phyloP scores from a whole-genome alignment of 768 basidiomycete species.

The Lentinula guzmanii region DNA sequence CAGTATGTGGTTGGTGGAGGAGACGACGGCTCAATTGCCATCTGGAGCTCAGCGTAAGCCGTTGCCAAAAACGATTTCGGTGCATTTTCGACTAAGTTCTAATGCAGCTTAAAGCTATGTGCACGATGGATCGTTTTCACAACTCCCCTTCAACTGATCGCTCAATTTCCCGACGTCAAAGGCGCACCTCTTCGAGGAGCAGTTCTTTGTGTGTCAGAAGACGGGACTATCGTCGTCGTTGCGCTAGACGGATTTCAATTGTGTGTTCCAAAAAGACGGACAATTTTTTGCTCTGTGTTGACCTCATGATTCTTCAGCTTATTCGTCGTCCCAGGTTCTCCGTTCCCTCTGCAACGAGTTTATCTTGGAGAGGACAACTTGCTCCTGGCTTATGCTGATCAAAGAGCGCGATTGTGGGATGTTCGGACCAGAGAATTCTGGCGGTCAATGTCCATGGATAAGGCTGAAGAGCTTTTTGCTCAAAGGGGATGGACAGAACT shows the following conservation, averaged over 20 bases:
- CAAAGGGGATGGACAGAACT: conserved; percentile 72
- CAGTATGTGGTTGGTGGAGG: conserved; percentile 66
- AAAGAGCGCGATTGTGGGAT: conserved; percentile 84
- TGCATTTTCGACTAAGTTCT: background rate
- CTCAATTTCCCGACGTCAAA: conserved; percentile 47
- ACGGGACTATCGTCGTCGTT: conserved; percentile 83
- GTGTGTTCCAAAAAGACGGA: conserved; percentile 37
- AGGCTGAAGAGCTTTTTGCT: conserved; percentile 66
- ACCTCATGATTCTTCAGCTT: conserved; percentile 37
- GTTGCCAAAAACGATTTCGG: background rate
- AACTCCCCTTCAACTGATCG: conserved; percentile 52
- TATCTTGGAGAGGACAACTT: conserved; percentile 67
- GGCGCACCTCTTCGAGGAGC: conserved; percentile 60
- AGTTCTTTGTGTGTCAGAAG: conserved; percentile 63
- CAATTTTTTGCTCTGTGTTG: background rate
- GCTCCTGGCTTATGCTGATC: conserved; percentile 69
- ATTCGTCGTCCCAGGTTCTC: conserved; percentile 77
- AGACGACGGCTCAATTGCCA: conserved; percentile 70
- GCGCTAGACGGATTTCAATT: conserved; percentile 68
- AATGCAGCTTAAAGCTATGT: conserved; percentile 38
- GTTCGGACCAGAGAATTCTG: conserved; percentile 76
- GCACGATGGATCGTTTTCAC: conserved; percentile 74
- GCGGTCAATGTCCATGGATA: conserved; percentile 72
- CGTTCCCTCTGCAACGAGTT: conserved; percentile 56
- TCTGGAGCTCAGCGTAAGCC: conserved; percentile 65